phyloP scores from a whole-genome alignment of 805 yeast species.

The Nakazawaea holstii region DNA sequence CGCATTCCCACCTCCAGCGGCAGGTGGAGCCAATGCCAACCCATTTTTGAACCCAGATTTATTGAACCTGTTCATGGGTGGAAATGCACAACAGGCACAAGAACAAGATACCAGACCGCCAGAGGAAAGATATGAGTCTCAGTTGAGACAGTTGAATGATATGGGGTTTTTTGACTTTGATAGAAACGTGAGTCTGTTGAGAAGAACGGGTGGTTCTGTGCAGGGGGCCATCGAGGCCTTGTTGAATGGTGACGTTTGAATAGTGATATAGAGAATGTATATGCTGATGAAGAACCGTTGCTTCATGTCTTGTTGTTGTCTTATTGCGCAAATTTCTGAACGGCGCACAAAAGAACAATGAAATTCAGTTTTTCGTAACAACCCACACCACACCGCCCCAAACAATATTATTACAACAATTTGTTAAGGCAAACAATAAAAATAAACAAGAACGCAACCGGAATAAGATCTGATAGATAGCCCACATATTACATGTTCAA shows the following conservation, averaged over 20 bases:
- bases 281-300: too few species aligned
- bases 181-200: slow-evolving; percentile 81
- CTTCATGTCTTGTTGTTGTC: too few species aligned
- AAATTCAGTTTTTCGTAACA: too few species aligned
- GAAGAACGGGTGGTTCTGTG: slow-evolving; percentile 95
- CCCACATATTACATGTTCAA: slow-evolving; percentile 2
- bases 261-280: not conserved
- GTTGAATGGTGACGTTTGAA: slow-evolving; percentile 52
- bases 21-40: slow-evolving; percentile 21
- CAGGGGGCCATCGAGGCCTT: slow-evolving; percentile 94
- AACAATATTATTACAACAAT: too few species aligned
- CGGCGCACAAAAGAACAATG: too few species aligned
- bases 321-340: too few species aligned
- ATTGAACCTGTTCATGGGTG: slow-evolving; percentile 41
- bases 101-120: slow-evolving; percentile 63
- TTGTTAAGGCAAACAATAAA: too few species aligned
- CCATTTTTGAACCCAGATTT: slow-evolving; percentile 46
- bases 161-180: slow-evolving; percentile 92
- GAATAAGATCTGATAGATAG: too few species aligned
- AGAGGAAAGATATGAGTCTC: slow-evolving; percentile 70
- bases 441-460: too few species aligned
- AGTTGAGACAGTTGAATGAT: slow-evolving; percentile 70
- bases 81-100: slow-evolving; percentile 57
- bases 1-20: slow-evolving; percentile 16
- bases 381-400: too few species aligned